Conservation (phyloP, 169 alveolate genomes). For the Nephromyces sp. region DNA sequence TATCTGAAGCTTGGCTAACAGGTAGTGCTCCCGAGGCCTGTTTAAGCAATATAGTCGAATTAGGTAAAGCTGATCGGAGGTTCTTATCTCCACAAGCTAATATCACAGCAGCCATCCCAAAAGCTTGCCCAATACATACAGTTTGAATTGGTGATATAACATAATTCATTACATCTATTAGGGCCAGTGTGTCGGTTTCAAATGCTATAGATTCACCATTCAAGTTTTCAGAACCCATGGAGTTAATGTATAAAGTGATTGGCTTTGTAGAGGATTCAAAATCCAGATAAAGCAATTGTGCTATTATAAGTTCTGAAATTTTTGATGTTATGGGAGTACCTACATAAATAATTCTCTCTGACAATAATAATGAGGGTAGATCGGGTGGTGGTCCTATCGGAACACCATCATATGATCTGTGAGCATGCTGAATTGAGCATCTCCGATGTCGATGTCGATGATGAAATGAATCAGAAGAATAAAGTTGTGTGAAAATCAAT, state of each 20-base stretch:
- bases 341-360: background rate
- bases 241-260: background rate
- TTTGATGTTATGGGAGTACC: background rate
- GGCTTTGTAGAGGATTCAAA: conserved; percentile 1
- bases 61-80: conserved; percentile 1
- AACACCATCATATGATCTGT: background rate
- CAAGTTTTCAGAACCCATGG: background rate
- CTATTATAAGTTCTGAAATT: background rate
- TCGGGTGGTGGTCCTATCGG: conserved; percentile 4
- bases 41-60: background rate
- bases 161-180: conserved; percentile 3
- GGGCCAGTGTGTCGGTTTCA: conserved; percentile 9
- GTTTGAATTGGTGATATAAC: background rate
- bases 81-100: background rate
- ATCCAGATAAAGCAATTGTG: conserved; percentile 2
- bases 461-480: too few species aligned
- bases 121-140: conserved; percentile 2
- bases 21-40: conserved; percentile 2
- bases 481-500: too few species aligned
- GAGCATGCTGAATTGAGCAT: too few species aligned
- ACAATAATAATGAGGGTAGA: conserved; percentile 3
- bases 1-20: conserved; percentile 1
- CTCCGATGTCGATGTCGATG: too few species aligned
- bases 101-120: background rate
- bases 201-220: background rate